Conservation (phyloP, 805 yeast genomes). For the Candida orba region DNA sequence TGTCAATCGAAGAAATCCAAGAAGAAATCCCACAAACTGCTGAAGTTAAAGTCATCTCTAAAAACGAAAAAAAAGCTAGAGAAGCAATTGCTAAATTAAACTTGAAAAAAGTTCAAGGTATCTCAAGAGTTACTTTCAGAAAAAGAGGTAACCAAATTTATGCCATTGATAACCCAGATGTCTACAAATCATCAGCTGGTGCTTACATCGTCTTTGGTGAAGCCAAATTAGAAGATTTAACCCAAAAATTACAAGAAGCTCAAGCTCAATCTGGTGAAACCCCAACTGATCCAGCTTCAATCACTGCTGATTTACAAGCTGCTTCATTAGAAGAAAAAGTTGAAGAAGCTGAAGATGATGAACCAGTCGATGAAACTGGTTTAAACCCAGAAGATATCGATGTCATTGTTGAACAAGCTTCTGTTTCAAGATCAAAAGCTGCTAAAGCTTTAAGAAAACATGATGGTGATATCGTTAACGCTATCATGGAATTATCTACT, state of each 20-base stretch:
- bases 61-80: slow-evolving; percentile 95
- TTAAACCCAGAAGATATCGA: slow-evolving; percentile 75
- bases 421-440: slow-evolving; percentile 83
- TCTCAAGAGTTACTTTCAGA: slow-evolving; percentile 92
- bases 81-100: slow-evolving; percentile 80
- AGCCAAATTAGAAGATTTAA: slow-evolving; percentile 92
- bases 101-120: slow-evolving; percentile 85
- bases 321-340: slow-evolving; percentile 46
- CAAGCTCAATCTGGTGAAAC: slow-evolving; percentile 35
- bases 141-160: slow-evolving; percentile 85
- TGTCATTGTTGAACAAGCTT: slow-evolving; percentile 86
- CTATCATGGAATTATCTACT: slow-evolving; percentile 72
- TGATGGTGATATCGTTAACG: slow-evolving; percentile 91
- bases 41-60: slow-evolving; percentile 71
- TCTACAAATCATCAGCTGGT: slow-evolving; percentile 87
- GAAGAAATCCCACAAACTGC: slow-evolving; percentile 74
- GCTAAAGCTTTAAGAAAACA: slow-evolving; percentile 82
- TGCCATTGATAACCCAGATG: slow-evolving; percentile 92
- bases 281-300: slow-evolving; percentile 60
- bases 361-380: slow-evolving; percentile 80
- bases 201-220: slow-evolving; percentile 97
- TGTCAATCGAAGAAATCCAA: slow-evolving; percentile 31
- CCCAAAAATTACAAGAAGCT: slow-evolving; percentile 79
- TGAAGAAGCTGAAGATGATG: slow-evolving; percentile 44
- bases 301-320: slow-evolving; percentile 75